These are phyloP conservation scores for Mucor irregularis DNA, from an alignment of 371 early-diverging fungal species.

Conservation along the genomic window DNA sequence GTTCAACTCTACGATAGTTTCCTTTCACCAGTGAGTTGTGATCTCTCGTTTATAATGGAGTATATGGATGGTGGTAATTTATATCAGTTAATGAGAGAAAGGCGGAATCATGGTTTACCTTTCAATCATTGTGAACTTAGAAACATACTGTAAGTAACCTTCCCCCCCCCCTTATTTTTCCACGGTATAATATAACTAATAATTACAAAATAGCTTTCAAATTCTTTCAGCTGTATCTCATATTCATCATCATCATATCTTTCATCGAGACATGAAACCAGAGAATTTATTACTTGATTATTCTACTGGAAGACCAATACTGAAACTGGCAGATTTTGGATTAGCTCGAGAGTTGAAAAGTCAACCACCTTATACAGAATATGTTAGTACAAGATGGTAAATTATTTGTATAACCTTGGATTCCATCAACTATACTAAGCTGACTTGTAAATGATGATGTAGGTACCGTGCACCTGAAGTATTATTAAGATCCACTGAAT, in stretches of 20 bases:
- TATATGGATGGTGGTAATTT: slow-evolving; percentile 90
- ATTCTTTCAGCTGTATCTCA: slow-evolving; percentile 83
- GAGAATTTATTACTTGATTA: slow-evolving; percentile 72
- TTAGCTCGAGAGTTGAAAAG: slow-evolving; percentile 86
- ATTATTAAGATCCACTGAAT: slow-evolving; percentile 80
- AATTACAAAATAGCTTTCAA: slow-evolving; percentile 59
- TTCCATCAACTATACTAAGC: too few relatives aligned
- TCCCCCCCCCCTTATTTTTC: neutral
- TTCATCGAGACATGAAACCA: slow-evolving; percentile 97
- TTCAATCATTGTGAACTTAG: slow-evolving; percentile 32
- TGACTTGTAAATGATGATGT: slow-evolving; percentile 7
- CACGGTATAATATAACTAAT: too few relatives aligned
- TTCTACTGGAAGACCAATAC: slow-evolving; percentile 29
- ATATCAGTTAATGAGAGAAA: slow-evolving; percentile 81
- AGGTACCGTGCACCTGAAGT: slow-evolving; percentile 99
- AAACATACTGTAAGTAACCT: slow-evolving; percentile 31
- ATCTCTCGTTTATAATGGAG: slow-evolving; percentile 92
- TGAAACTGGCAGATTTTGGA: slow-evolving; percentile 96
- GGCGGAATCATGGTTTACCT: slow-evolving; percentile 49
- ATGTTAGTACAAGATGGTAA: slow-evolving; percentile 96
- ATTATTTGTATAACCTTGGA: too few relatives aligned
- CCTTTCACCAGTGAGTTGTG: slow-evolving; percentile 66
- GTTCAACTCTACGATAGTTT: slow-evolving; percentile 84
- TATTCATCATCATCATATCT: slow-evolving; percentile 90
- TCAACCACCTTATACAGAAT: slow-evolving; percentile 87